Evolutionary conservation across 108 stramenopile species (phyloP).

Genomic region (Skeletonema tropicum): DNA sequence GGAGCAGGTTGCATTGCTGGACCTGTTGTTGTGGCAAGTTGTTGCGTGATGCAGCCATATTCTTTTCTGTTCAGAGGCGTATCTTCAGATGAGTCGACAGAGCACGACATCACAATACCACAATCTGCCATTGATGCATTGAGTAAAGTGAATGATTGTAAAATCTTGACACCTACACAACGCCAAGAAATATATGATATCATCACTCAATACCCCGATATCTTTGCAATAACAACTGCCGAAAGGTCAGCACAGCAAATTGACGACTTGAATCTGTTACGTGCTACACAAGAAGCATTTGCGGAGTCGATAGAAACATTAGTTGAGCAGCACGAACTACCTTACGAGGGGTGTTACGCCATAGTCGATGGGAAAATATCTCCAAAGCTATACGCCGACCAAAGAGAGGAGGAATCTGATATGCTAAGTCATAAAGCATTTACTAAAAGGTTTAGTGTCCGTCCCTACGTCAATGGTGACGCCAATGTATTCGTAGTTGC

Average conservation of each 20-base stretch:
- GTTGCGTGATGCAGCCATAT: slow-evolving; percentile 50
- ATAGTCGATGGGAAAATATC: slow-evolving; percentile 78
- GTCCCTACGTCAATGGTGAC: slow-evolving; percentile 76
- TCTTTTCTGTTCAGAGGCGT: neutral
- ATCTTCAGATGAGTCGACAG: slow-evolving; percentile 3
- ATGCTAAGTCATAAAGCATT: neutral
- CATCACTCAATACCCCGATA: slow-evolving; percentile 47
- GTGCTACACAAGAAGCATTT: slow-evolving; percentile 67
- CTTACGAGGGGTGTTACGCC: slow-evolving; percentile 48
- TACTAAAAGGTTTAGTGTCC: slow-evolving; percentile 49
- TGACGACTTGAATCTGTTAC: slow-evolving; percentile 58
- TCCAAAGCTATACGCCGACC: slow-evolving; percentile 56
- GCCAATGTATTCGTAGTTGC: slow-evolving; percentile 72
- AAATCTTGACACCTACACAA: slow-evolving; percentile 45
- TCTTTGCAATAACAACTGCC: slow-evolving; percentile 53
- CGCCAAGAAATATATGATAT: slow-evolving; percentile 61
- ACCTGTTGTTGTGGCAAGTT: slow-evolving; percentile 74
- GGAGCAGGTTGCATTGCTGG: slow-evolving; percentile 78
- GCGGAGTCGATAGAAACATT: slow-evolving; percentile 71
- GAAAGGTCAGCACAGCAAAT: slow-evolving; percentile 53
- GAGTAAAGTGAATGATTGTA: slow-evolving; percentile 69
- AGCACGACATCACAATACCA: slow-evolving; percentile 1
- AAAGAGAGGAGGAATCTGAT: slow-evolving; percentile 1
- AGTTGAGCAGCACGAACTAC: slow-evolving; percentile 34
- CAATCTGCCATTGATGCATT: slow-evolving; percentile 15